phyloP scores from a whole-genome alignment of 495 filamentous ascomycete species.

The Astrocystis sublimbata region DNA sequence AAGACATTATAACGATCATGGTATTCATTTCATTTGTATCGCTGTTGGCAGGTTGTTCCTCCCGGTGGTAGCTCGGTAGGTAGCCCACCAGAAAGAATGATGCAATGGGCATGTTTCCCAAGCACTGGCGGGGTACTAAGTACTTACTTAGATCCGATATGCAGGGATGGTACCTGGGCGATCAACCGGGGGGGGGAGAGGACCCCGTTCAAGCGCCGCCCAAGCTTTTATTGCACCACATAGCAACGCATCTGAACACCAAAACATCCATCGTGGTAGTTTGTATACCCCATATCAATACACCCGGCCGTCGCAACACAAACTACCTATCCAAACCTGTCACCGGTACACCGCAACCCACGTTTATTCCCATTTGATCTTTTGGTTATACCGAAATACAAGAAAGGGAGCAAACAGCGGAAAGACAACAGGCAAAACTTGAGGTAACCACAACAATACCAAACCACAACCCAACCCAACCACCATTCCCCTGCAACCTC shows the following conservation, averaged over 20 bases:
- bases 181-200: background rate
- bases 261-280: slow-evolving; percentile 10
- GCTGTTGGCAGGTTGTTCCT: background rate
- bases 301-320: background rate
- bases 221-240: slow-evolving; percentile 2
- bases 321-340: slow-evolving; percentile 4
- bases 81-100: background rate
- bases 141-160: background rate
- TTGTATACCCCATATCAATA: slow-evolving; percentile 1
- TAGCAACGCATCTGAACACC: slow-evolving; percentile 2
- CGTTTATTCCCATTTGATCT: background rate
- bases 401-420: too few relatives aligned
- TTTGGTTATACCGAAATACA: background rate
- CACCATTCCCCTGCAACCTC: background rate
- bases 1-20: background rate
- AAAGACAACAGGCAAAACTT: background rate
- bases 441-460: background rate
- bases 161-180: slow-evolving; percentile 5
- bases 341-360: background rate
- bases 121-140: slow-evolving; percentile 3
- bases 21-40: background rate
- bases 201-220: too few relatives aligned
- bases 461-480: background rate
- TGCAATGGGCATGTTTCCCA: background rate
- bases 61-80: background rate